Evolutionary conservation across 805 yeast species (phyloP).

Genomic region (Clavispora carvajalis): DNA sequence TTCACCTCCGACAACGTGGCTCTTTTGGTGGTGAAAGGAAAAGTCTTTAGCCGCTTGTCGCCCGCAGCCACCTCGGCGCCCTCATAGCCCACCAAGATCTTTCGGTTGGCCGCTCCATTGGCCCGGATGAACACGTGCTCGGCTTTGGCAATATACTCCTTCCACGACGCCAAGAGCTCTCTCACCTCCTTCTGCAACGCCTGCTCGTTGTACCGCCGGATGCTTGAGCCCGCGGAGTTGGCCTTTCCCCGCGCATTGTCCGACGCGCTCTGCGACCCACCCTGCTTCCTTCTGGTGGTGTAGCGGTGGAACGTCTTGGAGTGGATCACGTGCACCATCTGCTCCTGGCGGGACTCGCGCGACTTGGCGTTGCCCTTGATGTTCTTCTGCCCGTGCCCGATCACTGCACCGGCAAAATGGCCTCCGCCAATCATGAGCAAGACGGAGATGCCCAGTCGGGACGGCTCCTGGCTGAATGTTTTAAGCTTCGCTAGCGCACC

Average conservation of each 20-base stretch:
- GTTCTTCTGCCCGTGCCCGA: constrained; percentile 60
- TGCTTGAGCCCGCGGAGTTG: constrained; percentile 87
- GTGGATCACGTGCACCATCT: constrained; percentile 58
- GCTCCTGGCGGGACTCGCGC: constrained; percentile 48
- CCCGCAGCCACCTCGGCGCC: constrained; percentile 45
- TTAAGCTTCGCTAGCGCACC: constrained; percentile 39
- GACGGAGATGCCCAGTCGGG: constrained; percentile 46
- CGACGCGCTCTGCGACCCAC: constrained; percentile 91
- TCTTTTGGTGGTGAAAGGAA: constrained; percentile 88
- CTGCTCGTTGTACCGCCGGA: constrained; percentile 86
- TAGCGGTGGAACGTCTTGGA: constrained; percentile 91
- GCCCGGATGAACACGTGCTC: constrained; percentile 75
- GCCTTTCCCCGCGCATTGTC: constrained; percentile 95
- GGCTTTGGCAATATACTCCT: constrained; percentile 51
- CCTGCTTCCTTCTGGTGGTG: constrained; percentile 94
- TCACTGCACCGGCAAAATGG: constrained; percentile 93
- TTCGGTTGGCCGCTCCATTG: constrained; percentile 63
- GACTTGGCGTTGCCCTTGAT: constrained; percentile 53
- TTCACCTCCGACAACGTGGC: constrained; percentile 80
- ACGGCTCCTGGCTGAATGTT: constrained; percentile 22
- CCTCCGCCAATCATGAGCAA: constrained; percentile 96
- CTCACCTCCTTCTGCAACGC: constrained; percentile 77
- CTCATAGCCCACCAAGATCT: constrained; percentile 61
- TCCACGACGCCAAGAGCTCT: constrained; percentile 65
- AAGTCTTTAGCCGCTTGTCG: constrained; percentile 60